Conservation (phyloP, 345 rosid species). For the Aegle marmelos region DNA sequence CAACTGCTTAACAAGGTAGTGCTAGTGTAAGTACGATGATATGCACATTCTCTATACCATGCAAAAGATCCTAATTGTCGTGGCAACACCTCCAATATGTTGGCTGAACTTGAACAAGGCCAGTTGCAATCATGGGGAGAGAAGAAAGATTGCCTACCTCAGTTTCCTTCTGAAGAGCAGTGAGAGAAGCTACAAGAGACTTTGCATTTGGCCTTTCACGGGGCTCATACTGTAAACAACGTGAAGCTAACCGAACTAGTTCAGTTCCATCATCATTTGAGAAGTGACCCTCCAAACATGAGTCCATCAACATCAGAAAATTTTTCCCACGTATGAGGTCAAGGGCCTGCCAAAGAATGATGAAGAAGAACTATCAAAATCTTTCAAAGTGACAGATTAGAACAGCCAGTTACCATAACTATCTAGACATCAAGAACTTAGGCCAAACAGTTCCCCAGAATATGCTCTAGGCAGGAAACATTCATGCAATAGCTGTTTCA, state of each 20-base stretch:
- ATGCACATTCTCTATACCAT: neutral
- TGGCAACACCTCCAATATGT: neutral
- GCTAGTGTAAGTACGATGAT: neutral
- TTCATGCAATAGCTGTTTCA: neutral
- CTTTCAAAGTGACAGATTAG: neutral
- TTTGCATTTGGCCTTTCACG: conserved; percentile 89
- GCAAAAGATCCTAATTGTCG: neutral
- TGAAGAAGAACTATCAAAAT: neutral
- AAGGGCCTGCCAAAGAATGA: conserved; percentile 59
- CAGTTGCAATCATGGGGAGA: neutral
- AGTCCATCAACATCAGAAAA: conserved; percentile 78
- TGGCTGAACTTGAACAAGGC: neutral
- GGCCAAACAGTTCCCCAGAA: neutral
- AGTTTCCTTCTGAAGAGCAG: conserved; percentile 73
- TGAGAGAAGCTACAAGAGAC: conserved; percentile 66
- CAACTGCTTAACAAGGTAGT: neutral
- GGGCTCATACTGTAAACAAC: conserved; percentile 82
- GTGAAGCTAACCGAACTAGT: conserved; percentile 71
- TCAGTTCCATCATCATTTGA: conserved; percentile 93
- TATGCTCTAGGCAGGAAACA: neutral
- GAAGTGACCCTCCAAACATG: conserved; percentile 74
- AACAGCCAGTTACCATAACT: neutral
- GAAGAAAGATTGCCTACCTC: conserved; percentile 35
- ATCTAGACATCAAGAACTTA: neutral
- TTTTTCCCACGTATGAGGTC: conserved; percentile 82